Percentiles rank a stretch among this genome's conserved stretches.
Evolutionary conservation across 352 stramenopile species (phyloP).

Genomic region (Phytopythium aichiense): DNA sequence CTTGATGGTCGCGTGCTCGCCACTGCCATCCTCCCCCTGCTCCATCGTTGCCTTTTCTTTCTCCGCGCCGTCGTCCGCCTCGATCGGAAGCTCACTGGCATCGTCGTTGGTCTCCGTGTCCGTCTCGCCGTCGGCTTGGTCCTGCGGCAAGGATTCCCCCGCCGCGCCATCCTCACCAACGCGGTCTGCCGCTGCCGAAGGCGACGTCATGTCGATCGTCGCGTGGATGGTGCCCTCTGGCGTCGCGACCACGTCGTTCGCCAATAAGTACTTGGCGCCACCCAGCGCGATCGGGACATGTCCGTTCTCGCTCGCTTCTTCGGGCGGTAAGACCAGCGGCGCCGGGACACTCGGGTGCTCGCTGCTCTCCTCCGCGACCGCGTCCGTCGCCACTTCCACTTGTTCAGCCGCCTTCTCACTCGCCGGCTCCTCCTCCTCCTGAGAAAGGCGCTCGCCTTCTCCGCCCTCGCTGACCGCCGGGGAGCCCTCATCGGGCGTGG

Average conservation of each 20-base stretch:
- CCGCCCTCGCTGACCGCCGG: slow-evolving; percentile 2
- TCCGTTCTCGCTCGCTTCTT: neutral
- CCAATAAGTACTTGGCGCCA: slow-evolving; percentile 12
- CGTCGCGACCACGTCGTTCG: slow-evolving; percentile 15
- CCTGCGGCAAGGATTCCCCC: neutral
- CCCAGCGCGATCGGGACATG: neutral
- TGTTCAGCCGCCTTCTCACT: neutral
- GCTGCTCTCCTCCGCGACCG: neutral
- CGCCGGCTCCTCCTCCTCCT: neutral
- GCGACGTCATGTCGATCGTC: slow-evolving; percentile 22
- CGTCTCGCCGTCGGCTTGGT: neutral
- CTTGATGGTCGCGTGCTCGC: slow-evolving; percentile 45
- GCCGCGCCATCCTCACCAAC: neutral
- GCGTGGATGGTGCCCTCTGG: slow-evolving; percentile 19
- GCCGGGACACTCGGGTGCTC: neutral
- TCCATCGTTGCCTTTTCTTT: neutral
- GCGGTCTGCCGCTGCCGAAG: neutral
- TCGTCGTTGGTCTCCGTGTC: slow-evolving; percentile 5
- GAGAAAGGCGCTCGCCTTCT: neutral
- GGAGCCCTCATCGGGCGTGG: slow-evolving; percentile 2
- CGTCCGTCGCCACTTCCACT: neutral
- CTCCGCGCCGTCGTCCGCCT: neutral
- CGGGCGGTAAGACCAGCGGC: slow-evolving; percentile 5
- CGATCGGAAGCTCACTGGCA: neutral
- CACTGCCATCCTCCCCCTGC: slow-evolving; percentile 12